phyloP scores from a whole-genome alignment of 1,284 basidiomycete species.

The Cutaneotrichosporon cutaneum region DNA sequence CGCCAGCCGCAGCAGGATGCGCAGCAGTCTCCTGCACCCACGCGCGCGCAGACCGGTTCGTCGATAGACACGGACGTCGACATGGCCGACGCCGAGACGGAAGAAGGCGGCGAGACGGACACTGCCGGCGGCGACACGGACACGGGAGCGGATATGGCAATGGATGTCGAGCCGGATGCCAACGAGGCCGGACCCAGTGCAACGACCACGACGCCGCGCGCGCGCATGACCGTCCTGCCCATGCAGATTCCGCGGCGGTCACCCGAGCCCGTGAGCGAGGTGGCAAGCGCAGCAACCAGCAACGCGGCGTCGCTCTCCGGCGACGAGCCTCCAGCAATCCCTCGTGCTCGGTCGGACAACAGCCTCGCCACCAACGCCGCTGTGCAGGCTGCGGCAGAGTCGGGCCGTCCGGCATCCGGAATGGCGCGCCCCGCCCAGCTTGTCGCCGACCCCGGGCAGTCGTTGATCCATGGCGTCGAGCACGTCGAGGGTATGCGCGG shows the following conservation, averaged over 20 bases:
- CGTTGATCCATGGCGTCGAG: constrained; percentile 36
- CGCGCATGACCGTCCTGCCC: constrained; percentile 34
- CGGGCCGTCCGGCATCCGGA: constrained; percentile 22
- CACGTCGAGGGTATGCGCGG: constrained; percentile 30
- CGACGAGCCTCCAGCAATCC: constrained; percentile 34
- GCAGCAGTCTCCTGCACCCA: background rate
- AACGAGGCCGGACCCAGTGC: constrained; percentile 10
- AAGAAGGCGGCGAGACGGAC: constrained; percentile 37
- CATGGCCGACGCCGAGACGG: constrained; percentile 48
- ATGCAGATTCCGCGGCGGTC: constrained; percentile 38
- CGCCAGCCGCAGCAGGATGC: background rate
- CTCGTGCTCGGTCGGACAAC: constrained; percentile 42
- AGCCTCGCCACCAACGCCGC: constrained; percentile 29
- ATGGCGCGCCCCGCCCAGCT: constrained; percentile 37
- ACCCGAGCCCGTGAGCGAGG: constrained; percentile 24
- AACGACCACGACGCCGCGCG: constrained; percentile 42
- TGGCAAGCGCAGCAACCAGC: constrained; percentile 35
- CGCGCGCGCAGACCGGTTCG: constrained; percentile 1
- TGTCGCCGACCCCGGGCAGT: constrained; percentile 39
- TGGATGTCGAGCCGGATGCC: constrained; percentile 23
- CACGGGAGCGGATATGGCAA: constrained; percentile 38
- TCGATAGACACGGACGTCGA: constrained; percentile 46
- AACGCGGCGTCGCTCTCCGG: constrained; percentile 34
- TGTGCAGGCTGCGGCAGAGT: constrained; percentile 24
- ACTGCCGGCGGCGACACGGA: constrained; percentile 41